phyloP scores from a whole-genome alignment of 495 filamentous ascomycete genomes.

The Daldinia grandis region DNA sequence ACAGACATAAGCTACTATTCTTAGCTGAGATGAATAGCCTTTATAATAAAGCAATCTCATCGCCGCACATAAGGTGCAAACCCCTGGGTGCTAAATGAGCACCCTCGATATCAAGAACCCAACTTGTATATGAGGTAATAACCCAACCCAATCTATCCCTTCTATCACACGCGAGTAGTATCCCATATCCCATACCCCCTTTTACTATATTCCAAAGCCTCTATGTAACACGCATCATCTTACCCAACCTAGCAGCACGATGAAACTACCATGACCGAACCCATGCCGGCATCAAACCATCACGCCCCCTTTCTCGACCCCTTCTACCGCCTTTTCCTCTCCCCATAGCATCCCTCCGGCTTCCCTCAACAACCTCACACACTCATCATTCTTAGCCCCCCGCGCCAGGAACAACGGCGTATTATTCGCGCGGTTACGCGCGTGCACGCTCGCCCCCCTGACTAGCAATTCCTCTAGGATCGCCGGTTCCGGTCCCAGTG shows the following conservation, averaged over 20 bases:
- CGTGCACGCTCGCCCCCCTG: slow-evolving; percentile 85
- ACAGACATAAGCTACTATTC: too few species aligned
- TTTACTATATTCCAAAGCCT: not conserved
- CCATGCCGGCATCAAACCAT: not conserved
- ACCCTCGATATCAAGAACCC: not conserved
- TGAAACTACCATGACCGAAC: too few species aligned
- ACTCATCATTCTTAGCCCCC: slow-evolving; percentile 61
- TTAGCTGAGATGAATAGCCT: too few species aligned
- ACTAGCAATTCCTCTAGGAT: slow-evolving; percentile 77
- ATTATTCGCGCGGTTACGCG: slow-evolving; percentile 79
- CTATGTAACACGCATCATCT: not conserved
- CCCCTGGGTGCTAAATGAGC: not conserved
- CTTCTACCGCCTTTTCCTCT: slow-evolving; percentile 21
- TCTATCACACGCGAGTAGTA: not conserved
- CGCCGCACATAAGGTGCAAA: too few species aligned
- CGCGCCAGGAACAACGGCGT: slow-evolving; percentile 85
- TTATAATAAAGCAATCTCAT: too few species aligned
- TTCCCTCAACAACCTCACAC: slow-evolving; percentile 71
- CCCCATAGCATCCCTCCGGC: slow-evolving; percentile 72
- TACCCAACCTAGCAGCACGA: not conserved
- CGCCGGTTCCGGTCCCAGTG: slow-evolving; percentile 54
- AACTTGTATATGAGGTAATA: not conserved
- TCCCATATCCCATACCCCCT: not conserved
- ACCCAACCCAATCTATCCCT: not conserved
- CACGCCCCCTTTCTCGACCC: not conserved